Conservation (phyloP, 1,284 basidiomycete genomes). For the Sphaerobolus stellatus region DNA sequence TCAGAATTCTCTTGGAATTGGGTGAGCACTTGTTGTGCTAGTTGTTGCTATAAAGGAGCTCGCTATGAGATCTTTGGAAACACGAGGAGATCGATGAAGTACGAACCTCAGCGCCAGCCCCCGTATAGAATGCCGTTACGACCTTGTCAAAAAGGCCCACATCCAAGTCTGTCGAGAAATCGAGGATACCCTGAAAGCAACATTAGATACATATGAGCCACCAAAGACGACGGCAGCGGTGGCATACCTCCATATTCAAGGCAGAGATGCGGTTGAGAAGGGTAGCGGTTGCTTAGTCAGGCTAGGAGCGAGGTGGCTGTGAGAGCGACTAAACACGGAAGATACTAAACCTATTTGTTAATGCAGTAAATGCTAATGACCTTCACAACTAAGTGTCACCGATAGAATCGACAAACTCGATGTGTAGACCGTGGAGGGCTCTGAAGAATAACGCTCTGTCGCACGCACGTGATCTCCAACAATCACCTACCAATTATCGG, state of each 20-base stretch:
- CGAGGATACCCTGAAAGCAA: conserved; percentile 67
- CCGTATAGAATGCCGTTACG: conserved; percentile 80
- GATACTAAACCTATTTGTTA: too few relatives aligned
- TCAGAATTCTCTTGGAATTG: conserved; percentile 99
- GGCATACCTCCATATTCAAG: conserved; percentile 9
- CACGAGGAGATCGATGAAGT: not conserved
- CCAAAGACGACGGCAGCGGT: not conserved
- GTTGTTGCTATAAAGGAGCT: conserved; percentile 70
- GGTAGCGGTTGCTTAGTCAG: conserved; percentile 5
- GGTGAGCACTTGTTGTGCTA: conserved; percentile 86
- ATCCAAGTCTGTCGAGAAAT: conserved; percentile 86
- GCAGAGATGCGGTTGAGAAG: conserved; percentile 2
- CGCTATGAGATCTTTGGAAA: conserved; percentile 18
- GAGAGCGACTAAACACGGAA: too few relatives aligned
- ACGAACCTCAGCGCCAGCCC: conserved; percentile 71
- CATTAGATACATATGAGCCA: not conserved
- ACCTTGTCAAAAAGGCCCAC: conserved; percentile 83
- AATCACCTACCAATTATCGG: too few relatives aligned
- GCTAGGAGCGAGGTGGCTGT: not conserved
- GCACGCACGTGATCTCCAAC: too few relatives aligned
- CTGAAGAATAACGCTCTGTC: too few relatives aligned
- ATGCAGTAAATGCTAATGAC: too few relatives aligned
- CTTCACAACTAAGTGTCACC: too few relatives aligned
- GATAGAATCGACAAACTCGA: too few relatives aligned
- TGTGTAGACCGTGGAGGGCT: too few relatives aligned